Percentiles rank a stretch among this genome's conserved stretches.
phyloP scores from a whole-genome alignment of 495 filamentous ascomycete species.

The Elaphomyces granulatus region DNA sequence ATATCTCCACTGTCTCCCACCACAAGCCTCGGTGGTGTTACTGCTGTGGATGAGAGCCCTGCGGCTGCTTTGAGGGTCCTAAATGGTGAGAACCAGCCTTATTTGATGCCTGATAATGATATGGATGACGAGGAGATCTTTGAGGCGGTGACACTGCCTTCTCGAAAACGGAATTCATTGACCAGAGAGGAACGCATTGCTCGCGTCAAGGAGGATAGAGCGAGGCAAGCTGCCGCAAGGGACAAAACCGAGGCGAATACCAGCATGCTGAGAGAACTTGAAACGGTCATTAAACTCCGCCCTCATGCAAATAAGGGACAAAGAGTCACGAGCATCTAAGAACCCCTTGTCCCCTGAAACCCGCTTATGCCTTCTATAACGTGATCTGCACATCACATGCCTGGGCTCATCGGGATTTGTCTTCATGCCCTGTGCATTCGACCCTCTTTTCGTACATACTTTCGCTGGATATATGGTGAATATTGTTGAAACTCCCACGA shows the following conservation, averaged over 20 bases:
- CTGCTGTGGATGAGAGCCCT: slow-evolving; percentile 70
- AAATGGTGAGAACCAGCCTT: slow-evolving; percentile 43
- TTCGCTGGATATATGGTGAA: not conserved
- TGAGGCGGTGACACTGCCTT: slow-evolving; percentile 71
- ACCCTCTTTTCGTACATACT: not conserved
- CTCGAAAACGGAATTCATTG: slow-evolving; percentile 50
- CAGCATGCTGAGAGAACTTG: slow-evolving; percentile 81
- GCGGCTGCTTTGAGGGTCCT: slow-evolving; percentile 61
- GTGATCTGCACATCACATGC: not conserved
- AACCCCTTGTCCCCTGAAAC: no score
- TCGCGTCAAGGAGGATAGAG: slow-evolving; percentile 80
- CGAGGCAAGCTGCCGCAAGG: slow-evolving; percentile 46
- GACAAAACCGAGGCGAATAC: slow-evolving; percentile 67
- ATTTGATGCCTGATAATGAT: slow-evolving; percentile 17
- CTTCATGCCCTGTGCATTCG: no score
- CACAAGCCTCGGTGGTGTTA: slow-evolving; percentile 66
- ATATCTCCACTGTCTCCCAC: slow-evolving; percentile 65
- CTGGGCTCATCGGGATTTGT: not conserved
- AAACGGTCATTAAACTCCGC: slow-evolving; percentile 72
- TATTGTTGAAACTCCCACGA: not conserved
- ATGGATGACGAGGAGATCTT: slow-evolving; percentile 64
- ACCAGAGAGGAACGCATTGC: slow-evolving; percentile 78
- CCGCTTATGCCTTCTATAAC: no score
- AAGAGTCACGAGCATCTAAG: slow-evolving; percentile 35
- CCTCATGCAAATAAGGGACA: slow-evolving; percentile 36